phyloP scores from a whole-genome alignment of 257 asterid genomes.

The Solanum gandarillasii region DNA sequence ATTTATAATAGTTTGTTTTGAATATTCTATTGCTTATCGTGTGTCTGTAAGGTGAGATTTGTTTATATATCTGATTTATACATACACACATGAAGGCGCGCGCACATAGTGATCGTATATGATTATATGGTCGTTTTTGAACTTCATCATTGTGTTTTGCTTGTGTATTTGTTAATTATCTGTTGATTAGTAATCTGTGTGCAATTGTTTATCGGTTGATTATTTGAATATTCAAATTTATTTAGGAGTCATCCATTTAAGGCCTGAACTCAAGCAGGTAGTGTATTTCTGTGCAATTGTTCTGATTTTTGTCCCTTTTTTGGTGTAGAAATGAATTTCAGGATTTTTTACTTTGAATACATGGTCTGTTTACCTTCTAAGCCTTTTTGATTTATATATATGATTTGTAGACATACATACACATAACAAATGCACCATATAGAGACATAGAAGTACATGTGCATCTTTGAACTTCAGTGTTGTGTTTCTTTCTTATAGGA shows the following conservation, averaged over 20 bases:
- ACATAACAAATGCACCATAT: not conserved
- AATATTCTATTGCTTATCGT: not conserved
- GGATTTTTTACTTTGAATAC: not conserved
- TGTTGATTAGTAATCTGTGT: not conserved
- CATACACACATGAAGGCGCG: not conserved
- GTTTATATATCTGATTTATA: not conserved
- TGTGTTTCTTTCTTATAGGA: not conserved
- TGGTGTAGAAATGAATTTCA: not conserved
- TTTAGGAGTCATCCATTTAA: not conserved
- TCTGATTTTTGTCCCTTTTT: not conserved
- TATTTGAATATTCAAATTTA: not conserved
- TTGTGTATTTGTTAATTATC: not conserved
- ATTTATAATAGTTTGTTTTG: not conserved
- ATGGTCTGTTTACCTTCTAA: not conserved
- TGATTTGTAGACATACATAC: not conserved
- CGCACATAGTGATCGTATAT: not conserved
- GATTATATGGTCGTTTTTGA: not conserved
- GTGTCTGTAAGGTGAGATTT: not conserved
- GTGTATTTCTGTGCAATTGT: not conserved
- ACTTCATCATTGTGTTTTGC: not conserved
- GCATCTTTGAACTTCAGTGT: not conserved
- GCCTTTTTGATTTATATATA: not conserved
- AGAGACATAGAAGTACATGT: not conserved
- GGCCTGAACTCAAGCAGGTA: slow-evolving; percentile 73
- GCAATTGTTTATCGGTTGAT: not conserved